Evolutionary conservation across 225 moss, liverwort and hornwort species (phyloP).

Genomic region (Neckera pumila): DNA sequence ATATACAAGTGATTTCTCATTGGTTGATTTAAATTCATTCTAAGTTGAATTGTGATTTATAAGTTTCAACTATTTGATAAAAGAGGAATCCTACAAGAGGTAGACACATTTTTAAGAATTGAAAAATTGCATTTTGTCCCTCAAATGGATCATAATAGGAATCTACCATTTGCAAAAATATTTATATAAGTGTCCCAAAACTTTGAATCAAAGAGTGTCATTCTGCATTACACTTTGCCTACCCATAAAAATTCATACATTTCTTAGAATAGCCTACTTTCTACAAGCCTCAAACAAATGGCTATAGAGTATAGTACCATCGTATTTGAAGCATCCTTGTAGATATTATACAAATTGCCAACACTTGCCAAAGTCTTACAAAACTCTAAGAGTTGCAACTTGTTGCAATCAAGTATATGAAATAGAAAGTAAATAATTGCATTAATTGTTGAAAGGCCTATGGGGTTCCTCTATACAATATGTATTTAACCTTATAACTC

Average conservation of each 20-base stretch:
- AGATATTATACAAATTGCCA: neutral
- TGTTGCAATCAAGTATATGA: neutral
- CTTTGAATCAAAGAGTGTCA: neutral
- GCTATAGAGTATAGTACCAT: neutral
- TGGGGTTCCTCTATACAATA: too few relatives aligned
- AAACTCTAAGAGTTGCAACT: neutral
- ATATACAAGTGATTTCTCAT: neutral
- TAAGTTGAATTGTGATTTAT: neutral
- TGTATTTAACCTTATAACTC: too few relatives aligned
- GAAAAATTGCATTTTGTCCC: neutral
- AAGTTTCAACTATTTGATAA: neutral
- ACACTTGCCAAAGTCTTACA: neutral
- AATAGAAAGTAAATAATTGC: neutral
- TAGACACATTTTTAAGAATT: neutral
- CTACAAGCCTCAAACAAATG: neutral
- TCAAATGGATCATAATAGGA: neutral
- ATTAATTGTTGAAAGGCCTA: neutral
- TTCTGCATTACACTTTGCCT: neutral
- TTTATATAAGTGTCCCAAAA: neutral
- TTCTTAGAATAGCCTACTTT: neutral
- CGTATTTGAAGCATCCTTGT: neutral
- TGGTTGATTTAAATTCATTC: neutral
- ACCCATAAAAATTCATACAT: neutral
- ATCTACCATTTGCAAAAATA: neutral
- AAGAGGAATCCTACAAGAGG: neutral